These are phyloP conservation scores for Ustulina deusta DNA, from an alignment of 2,329 filamentous ascomycete species.

Conservation along the genomic window DNA sequence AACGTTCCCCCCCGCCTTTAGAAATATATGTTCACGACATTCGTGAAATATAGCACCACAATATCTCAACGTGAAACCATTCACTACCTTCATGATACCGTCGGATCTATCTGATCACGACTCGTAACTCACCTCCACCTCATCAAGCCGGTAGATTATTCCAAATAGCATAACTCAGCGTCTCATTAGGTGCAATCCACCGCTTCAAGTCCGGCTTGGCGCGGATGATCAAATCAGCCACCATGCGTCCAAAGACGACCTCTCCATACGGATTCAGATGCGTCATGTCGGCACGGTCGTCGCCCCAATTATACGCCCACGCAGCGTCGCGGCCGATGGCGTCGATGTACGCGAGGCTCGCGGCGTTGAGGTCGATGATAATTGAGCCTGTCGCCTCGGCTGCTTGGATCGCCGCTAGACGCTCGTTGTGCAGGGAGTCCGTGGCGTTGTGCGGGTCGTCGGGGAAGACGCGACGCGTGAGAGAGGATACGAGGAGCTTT, in stretches of 20 bases:
- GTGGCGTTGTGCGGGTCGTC: conserved; percentile 53
- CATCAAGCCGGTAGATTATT: conserved; percentile 53
- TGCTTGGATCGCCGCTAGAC: conserved; percentile 59
- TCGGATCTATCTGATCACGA: background rate
- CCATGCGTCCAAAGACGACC: conserved; percentile 68
- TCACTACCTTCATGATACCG: background rate
- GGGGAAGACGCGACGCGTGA: conserved; percentile 63
- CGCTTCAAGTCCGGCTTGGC: conserved; percentile 42
- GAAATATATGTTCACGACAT: too few relatives aligned
- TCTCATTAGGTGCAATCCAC: conserved; percentile 50
- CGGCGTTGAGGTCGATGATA: conserved; percentile 64
- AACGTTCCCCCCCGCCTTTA: too few relatives aligned
- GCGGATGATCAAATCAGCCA: conserved; percentile 62
- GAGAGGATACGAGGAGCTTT: conserved; percentile 63
- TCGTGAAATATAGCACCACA: background rate
- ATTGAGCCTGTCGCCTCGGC: conserved; percentile 55
- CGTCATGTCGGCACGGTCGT: conserved; percentile 59
- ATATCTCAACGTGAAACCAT: background rate
- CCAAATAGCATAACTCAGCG: conserved; percentile 52
- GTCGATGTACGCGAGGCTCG: conserved; percentile 64
- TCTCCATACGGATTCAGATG: conserved; percentile 67
- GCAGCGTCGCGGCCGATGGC: conserved; percentile 62
- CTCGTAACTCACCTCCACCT: background rate
- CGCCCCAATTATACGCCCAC: conserved; percentile 59
- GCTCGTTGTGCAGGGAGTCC: conserved; percentile 61